phyloP scores from a whole-genome alignment of 257 asterid species.

The Nicotiana tomentosiformis region DNA sequence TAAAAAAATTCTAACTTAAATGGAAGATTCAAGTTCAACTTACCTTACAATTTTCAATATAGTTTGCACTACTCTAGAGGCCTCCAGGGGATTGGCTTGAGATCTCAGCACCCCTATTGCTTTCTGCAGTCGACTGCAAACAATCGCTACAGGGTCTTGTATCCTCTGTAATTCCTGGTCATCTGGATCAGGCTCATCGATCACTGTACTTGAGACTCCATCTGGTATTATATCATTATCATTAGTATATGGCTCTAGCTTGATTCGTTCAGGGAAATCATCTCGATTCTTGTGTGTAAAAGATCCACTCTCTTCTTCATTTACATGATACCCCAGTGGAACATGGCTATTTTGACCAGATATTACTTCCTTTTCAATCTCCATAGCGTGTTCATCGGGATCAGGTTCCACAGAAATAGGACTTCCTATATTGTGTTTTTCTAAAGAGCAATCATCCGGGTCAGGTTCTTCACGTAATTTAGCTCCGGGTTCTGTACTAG shows the following conservation, averaged over 20 bases:
- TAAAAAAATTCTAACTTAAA: background rate
- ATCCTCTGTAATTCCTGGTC: conserved; percentile 67
- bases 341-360: conserved; percentile 9
- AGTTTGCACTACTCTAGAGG: conserved; percentile 43
- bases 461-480: conserved; percentile 23
- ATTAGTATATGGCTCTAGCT: conserved; percentile 30
- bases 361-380: background rate
- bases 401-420: conserved; percentile 24
- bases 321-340: background rate
- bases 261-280: conserved; percentile 20
- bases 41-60: conserved; percentile 45
- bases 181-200: conserved; percentile 45
- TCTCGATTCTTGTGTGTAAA: conserved; percentile 19
- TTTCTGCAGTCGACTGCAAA: conserved; percentile 63
- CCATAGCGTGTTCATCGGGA: conserved; percentile 14
- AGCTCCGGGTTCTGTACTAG: conserved; percentile 17
- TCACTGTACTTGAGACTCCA: conserved; percentile 12
- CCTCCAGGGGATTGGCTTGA: conserved; percentile 48
- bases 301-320: conserved; percentile 8
- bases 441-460: conserved; percentile 18
- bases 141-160: conserved; percentile 66
- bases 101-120: conserved; percentile 52
- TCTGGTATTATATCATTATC: conserved; percentile 8
- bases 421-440: conserved; percentile 4
- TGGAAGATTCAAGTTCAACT: conserved; percentile 22